Evolutionary conservation across 345 rosid genomes (phyloP), one percentile per base, ranked within the genome.

Genomic region (Turritis glabra): DNA sequence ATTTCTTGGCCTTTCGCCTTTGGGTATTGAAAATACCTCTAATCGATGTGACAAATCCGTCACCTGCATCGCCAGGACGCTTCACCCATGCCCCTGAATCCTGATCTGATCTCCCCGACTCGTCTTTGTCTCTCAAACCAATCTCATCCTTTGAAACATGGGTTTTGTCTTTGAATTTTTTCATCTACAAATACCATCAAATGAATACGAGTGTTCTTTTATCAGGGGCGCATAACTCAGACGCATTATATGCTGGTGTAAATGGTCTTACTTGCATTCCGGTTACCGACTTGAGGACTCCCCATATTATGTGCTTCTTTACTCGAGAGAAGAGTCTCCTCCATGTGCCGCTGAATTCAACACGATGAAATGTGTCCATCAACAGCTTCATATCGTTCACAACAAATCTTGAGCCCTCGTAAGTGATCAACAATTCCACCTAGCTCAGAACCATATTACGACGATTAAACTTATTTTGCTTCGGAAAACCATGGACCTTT

Each of bases 281-380:
- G 0, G 98, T 90, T 55, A 95, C 97, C 13, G 97, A 95, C 86
- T 95, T 95, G 22, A 95, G 84, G 62, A 94, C 97, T 71, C 97
- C 99, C 98, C 98, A 92, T 64, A 92, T 92, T 3, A 95, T 90
- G 68, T 92, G 98, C 77, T 95, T 95, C 85, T 95, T 95, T 48
- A 95, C 98, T 72, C 98, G 84, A 46, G 99, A 92, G 85, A 92
- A 92, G 51, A 95, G 81, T 82, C 91, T 87, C 82, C 98, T 92
- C 99, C 99, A 92, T 29, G 96, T 92, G 29, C 99, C 98, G 41
- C 88, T 85, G 83, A 95, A 90, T 78, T 88, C 98, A 17, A 68
- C 91, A 8, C 92, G 90, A 56, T 90, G 94, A 75, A 90, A 92
- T 27, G 98, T 86, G 83, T 95, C 99, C 97, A 95, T 95, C 77